These are phyloP conservation scores for Coemansia reversa DNA, from an alignment of 192 early-diverging fungal genomes.

Conservation along the genomic window DNA sequence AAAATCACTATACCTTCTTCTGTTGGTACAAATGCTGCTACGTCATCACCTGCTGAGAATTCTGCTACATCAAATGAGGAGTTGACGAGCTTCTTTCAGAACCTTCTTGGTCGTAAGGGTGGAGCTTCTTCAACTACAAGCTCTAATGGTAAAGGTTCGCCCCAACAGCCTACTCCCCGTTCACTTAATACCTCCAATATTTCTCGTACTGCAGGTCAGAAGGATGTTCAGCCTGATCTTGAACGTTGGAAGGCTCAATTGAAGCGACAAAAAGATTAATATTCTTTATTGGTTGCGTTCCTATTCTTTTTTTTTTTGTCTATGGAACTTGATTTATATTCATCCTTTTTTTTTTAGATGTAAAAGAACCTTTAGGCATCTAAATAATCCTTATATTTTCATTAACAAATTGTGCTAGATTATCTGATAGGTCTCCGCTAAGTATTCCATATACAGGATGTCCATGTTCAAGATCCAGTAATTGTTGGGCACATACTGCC, in stretches of 20 bases:
- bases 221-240: constrained; percentile 49
- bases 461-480: constrained; percentile 13
- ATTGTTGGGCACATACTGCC: constrained; percentile 31
- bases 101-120: constrained; percentile 67
- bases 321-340: background rate
- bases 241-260: constrained; percentile 51
- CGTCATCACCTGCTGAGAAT: background rate
- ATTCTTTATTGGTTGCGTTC: background rate
- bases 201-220: constrained; percentile 24
- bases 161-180: constrained; percentile 31
- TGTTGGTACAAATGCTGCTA: background rate
- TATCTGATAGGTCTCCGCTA: constrained; percentile 3
- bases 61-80: constrained; percentile 68
- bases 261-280: constrained; percentile 39
- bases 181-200: constrained; percentile 12
- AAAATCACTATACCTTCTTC: constrained; percentile 2
- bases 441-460: constrained; percentile 25
- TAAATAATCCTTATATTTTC: constrained; percentile 5
- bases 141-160: constrained; percentile 37
- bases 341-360: background rate
- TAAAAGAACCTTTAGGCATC: background rate
- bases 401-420: constrained; percentile 21
- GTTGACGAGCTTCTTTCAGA: constrained; percentile 88
- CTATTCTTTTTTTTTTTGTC: background rate
- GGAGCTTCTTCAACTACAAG: constrained; percentile 26